Evolutionary conservation across 495 filamentous ascomycete species (phyloP).

Genomic region (Tuber calosporum): DNA sequence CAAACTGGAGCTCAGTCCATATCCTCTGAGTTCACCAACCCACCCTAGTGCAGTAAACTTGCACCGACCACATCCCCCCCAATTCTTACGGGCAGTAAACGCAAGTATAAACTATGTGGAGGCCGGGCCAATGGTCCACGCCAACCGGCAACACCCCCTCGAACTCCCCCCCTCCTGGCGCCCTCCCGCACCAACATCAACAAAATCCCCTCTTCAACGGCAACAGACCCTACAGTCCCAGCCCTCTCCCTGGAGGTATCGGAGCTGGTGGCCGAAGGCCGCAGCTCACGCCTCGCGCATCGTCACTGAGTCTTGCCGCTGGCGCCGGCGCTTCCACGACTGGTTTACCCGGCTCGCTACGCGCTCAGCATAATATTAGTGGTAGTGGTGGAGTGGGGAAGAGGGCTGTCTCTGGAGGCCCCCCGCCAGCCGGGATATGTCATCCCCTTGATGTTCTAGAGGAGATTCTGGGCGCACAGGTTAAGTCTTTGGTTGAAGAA

Average conservation of each 20-base stretch:
- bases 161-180: conserved; percentile 2
- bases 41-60: background rate
- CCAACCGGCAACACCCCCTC: conserved; percentile 10
- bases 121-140: conserved; percentile 4
- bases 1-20: background rate
- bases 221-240: conserved; percentile 4
- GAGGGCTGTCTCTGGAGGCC: conserved; percentile 50
- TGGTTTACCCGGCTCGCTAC: conserved; percentile 58
- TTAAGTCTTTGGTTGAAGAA: conserved; percentile 31
- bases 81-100: background rate
- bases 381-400: conserved; percentile 42
- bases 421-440: conserved; percentile 49
- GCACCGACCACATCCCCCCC: background rate
- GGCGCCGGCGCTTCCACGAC: conserved; percentile 62
- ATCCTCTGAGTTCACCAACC: background rate
- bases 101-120: background rate
- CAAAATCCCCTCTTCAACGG: background rate
- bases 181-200: background rate
- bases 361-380: conserved; percentile 54
- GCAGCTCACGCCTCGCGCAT: conserved; percentile 42
- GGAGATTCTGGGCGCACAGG: conserved; percentile 57
- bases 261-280: conserved; percentile 14
- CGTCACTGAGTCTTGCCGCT: conserved; percentile 58
- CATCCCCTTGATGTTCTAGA: conserved; percentile 70
- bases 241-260: conserved; percentile 23